Conservation (phyloP, 495 filamentous ascomycete genomes). For the Bathelium albidoporum region DNA sequence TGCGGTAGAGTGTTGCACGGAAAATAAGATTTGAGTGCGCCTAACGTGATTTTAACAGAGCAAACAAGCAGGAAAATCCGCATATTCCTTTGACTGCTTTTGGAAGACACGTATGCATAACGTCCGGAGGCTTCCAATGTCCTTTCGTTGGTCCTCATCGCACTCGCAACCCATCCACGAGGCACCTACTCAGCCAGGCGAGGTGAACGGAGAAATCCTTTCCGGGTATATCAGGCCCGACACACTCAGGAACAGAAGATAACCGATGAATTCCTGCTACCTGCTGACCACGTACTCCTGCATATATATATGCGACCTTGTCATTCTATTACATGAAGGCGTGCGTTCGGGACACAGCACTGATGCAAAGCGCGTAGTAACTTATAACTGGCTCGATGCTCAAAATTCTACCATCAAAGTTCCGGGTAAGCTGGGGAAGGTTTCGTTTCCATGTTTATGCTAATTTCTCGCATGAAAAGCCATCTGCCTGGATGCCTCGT, state of each 20-base stretch:
- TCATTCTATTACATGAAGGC: neutral
- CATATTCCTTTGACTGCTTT: too few relatives aligned
- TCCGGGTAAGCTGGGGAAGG: conserved; percentile 35
- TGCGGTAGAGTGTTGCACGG: too few relatives aligned
- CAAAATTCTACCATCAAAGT: conserved; percentile 37
- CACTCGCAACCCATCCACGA: too few relatives aligned
- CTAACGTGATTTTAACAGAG: too few relatives aligned
- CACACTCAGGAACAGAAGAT: neutral
- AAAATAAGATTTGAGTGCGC: too few relatives aligned
- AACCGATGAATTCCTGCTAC: neutral
- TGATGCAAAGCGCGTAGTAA: conserved; percentile 35
- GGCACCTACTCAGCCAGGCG: too few relatives aligned
- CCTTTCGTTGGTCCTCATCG: neutral
- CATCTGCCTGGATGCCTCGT: conserved; percentile 49
- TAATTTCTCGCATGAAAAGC: conserved; percentile 36
- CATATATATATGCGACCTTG: neutral
- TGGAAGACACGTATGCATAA: too few relatives aligned
- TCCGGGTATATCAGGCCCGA: neutral
- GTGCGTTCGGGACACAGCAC: conserved; percentile 10
- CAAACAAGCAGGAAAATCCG: too few relatives aligned
- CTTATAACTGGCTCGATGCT: conserved; percentile 45
- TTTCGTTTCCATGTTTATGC: neutral
- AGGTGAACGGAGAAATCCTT: neutral
- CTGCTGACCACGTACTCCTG: neutral
- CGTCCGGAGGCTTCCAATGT: too few relatives aligned